These are phyloP conservation scores for Solanum gracilifrons DNA, from an alignment of 257 asterid genomes.

Conservation along the genomic window DNA sequence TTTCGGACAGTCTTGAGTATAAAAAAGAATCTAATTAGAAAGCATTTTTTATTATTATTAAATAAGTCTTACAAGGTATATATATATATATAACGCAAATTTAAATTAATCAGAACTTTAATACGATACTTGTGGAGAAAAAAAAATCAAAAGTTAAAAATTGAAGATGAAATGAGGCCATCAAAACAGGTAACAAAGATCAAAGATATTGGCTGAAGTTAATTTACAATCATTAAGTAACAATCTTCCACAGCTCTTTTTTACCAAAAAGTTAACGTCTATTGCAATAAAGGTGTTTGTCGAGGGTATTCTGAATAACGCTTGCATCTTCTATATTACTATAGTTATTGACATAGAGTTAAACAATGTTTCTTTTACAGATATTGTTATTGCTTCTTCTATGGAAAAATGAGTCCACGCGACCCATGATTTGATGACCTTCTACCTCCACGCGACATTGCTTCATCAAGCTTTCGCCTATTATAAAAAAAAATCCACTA, in stretches of 20 bases:
- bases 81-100: neutral
- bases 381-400: too few relatives aligned
- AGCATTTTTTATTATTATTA: too few relatives aligned
- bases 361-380: too few relatives aligned
- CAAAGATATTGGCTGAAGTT: neutral
- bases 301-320: neutral
- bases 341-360: rapidly evolving
- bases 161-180: neutral
- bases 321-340: too few relatives aligned
- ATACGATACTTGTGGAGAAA: neutral
- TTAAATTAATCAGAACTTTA: neutral
- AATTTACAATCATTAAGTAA: neutral
- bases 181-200: neutral
- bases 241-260: neutral
- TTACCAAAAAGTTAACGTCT: neutral
- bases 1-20: rapidly evolving
- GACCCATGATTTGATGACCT: neutral
- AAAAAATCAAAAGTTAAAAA: neutral
- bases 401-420: neutral
- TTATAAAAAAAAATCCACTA: too few relatives aligned
- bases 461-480: neutral
- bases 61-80: too few relatives aligned
- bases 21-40: neutral
- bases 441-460: neutral
- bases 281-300: neutral